Conservation (phyloP, 495 filamentous ascomycete species). For the Neurospora intermedia region DNA sequence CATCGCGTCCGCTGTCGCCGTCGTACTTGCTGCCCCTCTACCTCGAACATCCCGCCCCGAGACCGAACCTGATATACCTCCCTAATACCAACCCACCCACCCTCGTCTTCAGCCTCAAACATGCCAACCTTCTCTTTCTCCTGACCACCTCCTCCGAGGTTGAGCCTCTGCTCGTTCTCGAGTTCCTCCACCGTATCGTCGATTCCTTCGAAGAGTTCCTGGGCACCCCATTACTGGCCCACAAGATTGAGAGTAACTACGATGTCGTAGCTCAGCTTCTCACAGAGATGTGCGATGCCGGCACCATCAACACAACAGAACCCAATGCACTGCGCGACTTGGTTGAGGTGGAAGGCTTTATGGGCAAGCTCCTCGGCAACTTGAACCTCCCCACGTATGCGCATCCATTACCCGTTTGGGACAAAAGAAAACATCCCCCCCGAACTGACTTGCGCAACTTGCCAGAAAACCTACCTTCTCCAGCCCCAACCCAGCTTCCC, state of each 20-base stretch:
- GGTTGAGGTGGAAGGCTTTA: constrained; percentile 78
- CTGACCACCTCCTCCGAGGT: constrained; percentile 71
- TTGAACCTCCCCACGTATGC: constrained; percentile 67
- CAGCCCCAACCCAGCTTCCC: constrained; percentile 17
- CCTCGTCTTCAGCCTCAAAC: constrained; percentile 73
- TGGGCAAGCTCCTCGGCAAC: constrained; percentile 84
- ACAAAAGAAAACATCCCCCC: background rate
- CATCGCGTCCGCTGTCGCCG: constrained; percentile 69
- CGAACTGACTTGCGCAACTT: background rate
- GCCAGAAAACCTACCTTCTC: constrained; percentile 8
- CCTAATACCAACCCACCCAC: constrained; percentile 76
- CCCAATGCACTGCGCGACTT: constrained; percentile 86
- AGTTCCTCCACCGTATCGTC: constrained; percentile 87
- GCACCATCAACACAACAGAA: constrained; percentile 81
- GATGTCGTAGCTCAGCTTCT: constrained; percentile 91
- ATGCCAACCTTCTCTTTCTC: constrained; percentile 82
- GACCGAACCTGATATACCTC: constrained; percentile 78
- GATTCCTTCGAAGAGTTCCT: constrained; percentile 94
- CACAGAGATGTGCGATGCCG: constrained; percentile 93
- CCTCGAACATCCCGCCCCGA: constrained; percentile 69
- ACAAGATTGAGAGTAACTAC: constrained; percentile 79
- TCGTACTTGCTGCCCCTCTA: constrained; percentile 72
- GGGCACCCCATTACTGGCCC: constrained; percentile 73
- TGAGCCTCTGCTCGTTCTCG: constrained; percentile 87
- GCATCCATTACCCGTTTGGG: background rate